phyloP scores from a whole-genome alignment of 1,284 basidiomycete species.

The Athelia sp. region DNA sequence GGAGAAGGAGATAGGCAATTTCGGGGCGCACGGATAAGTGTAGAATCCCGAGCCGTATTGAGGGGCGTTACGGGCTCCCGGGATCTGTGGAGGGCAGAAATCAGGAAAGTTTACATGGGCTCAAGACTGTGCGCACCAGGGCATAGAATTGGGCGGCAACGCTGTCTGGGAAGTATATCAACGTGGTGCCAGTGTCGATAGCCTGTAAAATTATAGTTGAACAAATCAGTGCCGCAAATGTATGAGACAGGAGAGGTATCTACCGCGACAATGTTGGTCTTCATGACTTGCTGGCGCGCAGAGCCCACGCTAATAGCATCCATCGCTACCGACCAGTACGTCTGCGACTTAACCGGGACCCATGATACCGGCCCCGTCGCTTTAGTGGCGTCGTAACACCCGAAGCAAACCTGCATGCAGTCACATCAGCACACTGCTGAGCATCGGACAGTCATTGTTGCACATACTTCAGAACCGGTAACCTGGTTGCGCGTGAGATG shows the following conservation, averaged over 20 bases:
- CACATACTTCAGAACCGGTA: conserved; percentile 44
- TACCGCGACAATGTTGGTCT: conserved; percentile 32
- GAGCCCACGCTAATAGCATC: conserved; percentile 32
- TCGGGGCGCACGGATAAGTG: conserved; percentile 41
- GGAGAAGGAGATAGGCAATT: conserved; percentile 35
- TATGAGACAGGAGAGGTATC: conserved; percentile 8
- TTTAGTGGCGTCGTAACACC: conserved; percentile 50
- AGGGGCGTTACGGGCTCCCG: conserved; percentile 33
- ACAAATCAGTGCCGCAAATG: not conserved
- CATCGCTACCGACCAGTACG: conserved; percentile 53
- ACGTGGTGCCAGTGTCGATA: conserved; percentile 57
- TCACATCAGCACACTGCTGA: no score
- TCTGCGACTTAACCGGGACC: conserved; percentile 50
- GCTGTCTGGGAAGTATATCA: conserved; percentile 45
- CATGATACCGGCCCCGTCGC: conserved; percentile 40
- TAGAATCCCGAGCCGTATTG: conserved; percentile 45
- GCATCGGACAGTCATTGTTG: no score
- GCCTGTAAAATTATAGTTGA: no score
- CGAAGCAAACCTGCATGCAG: conserved; percentile 47
- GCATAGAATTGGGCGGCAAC: conserved; percentile 37
- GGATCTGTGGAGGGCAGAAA: conserved; percentile 33
- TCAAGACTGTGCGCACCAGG: conserved; percentile 20
- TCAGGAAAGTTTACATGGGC: not conserved
- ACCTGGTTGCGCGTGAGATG: conserved; percentile 42
- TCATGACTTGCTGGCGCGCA: conserved; percentile 8